Evolutionary conservation across 2,329 filamentous ascomycete species (phyloP).

Genomic region (Sclerotinia borealis): DNA sequence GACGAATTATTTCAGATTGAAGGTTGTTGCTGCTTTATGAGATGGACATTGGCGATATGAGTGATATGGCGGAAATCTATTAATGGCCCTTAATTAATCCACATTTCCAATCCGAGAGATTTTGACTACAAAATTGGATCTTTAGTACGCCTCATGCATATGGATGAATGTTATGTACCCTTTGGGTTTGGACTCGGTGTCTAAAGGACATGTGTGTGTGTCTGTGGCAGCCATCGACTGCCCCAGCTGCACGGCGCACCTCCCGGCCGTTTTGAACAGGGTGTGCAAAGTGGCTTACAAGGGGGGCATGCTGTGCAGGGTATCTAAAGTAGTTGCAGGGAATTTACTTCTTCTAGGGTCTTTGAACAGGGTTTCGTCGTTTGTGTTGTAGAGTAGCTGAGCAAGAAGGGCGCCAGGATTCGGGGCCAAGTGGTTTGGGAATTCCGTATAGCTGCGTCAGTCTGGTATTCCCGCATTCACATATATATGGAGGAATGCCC

Average conservation of each 20-base stretch:
- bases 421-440: conserved; percentile 20
- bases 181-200: conserved; percentile 12
- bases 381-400: conserved; percentile 23
- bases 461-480: conserved; percentile 24
- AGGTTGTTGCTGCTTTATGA: conserved; percentile 22
- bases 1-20: conserved; percentile 20
- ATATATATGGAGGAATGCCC: conserved; percentile 28
- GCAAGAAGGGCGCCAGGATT: conserved; percentile 20
- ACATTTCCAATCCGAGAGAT: conserved; percentile 11
- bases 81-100: conserved; percentile 27
- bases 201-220: neutral
- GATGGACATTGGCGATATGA: neutral
- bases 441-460: conserved; percentile 23
- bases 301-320: conserved; percentile 14
- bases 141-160: conserved; percentile 12
- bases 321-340: conserved; percentile 3
- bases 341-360: neutral
- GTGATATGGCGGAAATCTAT: conserved; percentile 19
- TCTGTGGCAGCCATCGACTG: conserved; percentile 10
- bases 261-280: conserved; percentile 14
- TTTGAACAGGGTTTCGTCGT: conserved; percentile 13
- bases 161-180: conserved; percentile 7
- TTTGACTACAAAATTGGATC: conserved; percentile 10
- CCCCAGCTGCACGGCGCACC: conserved; percentile 12
- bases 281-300: conserved; percentile 9